phyloP scores from a whole-genome alignment of 2,329 filamentous ascomycete species.

The Nigrospora sphaerica region DNA sequence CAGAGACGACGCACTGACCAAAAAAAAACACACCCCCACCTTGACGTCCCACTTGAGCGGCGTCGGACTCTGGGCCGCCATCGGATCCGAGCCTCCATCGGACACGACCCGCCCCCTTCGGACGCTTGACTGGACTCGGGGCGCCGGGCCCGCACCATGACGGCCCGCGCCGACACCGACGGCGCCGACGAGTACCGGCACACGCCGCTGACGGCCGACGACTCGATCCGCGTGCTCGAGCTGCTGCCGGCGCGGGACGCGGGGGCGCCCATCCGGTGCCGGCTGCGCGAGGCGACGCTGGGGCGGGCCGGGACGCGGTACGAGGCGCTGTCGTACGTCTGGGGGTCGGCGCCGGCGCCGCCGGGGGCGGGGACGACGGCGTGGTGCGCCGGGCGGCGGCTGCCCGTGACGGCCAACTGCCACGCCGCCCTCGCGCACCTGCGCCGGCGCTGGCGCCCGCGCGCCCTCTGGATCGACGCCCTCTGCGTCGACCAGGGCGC shows the following conservation, averaged over 20 bases:
- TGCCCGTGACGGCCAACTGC: neutral
- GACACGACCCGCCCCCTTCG: too few relatives aligned
- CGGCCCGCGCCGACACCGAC: neutral
- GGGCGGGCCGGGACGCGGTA: neutral
- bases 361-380: neutral
- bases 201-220: neutral
- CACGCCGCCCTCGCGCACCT: neutral
- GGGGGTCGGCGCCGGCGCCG: neutral
- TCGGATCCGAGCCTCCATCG: too few relatives aligned
- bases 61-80: too few relatives aligned
- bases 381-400: neutral
- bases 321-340: neutral
- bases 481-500: neutral
- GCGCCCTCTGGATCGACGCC: neutral
- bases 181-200: neutral
- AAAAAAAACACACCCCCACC: too few relatives aligned
- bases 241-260: neutral
- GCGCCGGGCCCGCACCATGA: too few relatives aligned
- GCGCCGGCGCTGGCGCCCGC: neutral
- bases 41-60: too few relatives aligned
- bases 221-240: neutral
- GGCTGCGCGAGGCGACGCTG: neutral
- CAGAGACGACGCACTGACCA: too few relatives aligned
- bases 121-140: too few relatives aligned
- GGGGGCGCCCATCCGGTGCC: neutral